These are phyloP conservation scores for Flaveria ramosissima DNA, from an alignment of 129 eudicot species.

Conservation along the genomic window DNA sequence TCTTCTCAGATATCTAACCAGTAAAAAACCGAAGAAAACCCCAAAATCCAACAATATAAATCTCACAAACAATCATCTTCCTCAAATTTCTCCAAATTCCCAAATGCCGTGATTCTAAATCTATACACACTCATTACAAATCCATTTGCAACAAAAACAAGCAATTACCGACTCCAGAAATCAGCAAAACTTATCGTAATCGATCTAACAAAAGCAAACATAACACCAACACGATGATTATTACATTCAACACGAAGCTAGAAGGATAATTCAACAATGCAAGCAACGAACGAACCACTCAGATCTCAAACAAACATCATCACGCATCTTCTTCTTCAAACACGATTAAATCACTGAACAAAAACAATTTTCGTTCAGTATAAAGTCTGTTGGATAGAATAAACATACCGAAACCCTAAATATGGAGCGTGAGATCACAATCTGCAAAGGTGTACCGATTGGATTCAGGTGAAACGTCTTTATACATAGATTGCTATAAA, in stretches of 20 bases:
- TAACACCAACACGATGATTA: background rate
- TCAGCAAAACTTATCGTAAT: background rate
- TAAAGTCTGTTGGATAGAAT: background rate
- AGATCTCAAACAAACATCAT: slow-evolving; percentile 46
- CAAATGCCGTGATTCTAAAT: slow-evolving; percentile 12
- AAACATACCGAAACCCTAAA: slow-evolving; percentile 46
- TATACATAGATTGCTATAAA: slow-evolving; percentile 2
- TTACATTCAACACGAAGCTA: background rate
- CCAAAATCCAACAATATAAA: background rate
- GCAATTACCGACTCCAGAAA: background rate
- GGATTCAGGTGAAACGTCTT: slow-evolving; percentile 38
- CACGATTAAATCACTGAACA: background rate
- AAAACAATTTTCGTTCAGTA: slow-evolving; percentile 14
- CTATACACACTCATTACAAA: background rate
- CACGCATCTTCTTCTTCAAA: slow-evolving; percentile 20
- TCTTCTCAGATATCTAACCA: background rate
- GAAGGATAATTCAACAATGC: slow-evolving; percentile 42
- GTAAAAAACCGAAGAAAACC: background rate
- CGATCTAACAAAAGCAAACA: background rate
- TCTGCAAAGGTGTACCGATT: slow-evolving; percentile 28
- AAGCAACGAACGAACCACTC: slow-evolving; percentile 25
- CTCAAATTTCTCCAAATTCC: background rate
- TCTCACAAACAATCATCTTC: background rate
- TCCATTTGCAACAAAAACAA: background rate
- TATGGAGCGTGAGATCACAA: slow-evolving; percentile 48